Evolutionary conservation across 2,329 filamentous ascomycete species (phyloP).

Genomic region (Trichoderma sp.): DNA sequence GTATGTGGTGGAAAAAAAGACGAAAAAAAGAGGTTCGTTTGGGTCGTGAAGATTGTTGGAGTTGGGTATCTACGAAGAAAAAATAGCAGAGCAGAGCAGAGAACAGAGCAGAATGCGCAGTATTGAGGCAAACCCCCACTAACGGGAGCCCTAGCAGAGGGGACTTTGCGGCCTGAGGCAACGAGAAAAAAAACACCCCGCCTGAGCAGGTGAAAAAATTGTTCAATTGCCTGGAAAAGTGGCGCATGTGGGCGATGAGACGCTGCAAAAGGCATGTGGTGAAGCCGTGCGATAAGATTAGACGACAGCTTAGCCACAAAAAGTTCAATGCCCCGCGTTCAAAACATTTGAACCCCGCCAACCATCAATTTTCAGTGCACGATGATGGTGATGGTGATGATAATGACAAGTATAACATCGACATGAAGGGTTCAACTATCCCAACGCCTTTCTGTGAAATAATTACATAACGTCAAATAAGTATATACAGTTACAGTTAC

Average conservation of each 20-base stretch:
- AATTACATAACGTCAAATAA: too few species aligned
- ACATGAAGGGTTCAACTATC: too few species aligned
- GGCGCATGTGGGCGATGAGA: conserved; percentile 1
- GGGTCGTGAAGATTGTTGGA: not conserved
- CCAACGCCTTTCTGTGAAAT: too few species aligned
- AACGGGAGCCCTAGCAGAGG: conserved; percentile 14
- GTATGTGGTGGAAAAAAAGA: not conserved
- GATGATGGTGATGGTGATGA: not conserved
- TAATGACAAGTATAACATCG: too few species aligned
- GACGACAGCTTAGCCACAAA: not conserved
- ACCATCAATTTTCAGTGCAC: not conserved
- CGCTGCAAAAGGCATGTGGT: not conserved
- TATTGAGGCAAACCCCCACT: conserved; percentile 11
- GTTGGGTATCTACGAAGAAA: conserved; percentile 21
- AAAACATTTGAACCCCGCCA: not conserved
- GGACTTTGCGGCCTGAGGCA: conserved; percentile 1
- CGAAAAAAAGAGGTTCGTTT: not conserved
- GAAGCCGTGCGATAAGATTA: not conserved
- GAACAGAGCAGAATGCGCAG: conserved; percentile 7
- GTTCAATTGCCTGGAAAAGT: not conserved
- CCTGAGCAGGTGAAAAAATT: not conserved
- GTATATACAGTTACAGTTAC: too few species aligned
- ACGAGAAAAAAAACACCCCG: conserved; percentile 4
- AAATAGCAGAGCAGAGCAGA: not conserved
- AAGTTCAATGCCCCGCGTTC: not conserved